Base-by-base conservation (phyloP, 495 filamentous ascomycete genomes). In the Penicillium canescens region DNA sequence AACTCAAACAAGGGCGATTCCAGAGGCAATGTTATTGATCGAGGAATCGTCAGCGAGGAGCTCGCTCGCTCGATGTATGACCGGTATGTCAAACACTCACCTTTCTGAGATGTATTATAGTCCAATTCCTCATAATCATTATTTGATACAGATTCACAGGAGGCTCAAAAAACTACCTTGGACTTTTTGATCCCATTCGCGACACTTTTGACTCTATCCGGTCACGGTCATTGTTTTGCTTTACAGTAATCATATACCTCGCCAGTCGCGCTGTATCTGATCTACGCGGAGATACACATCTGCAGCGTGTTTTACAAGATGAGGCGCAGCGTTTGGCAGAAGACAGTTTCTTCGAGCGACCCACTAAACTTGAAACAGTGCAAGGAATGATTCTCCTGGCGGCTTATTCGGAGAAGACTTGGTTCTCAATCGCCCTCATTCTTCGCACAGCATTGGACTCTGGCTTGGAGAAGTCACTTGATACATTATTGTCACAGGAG, bases 121-220 rank as follows among this genome's bases (percentile, higher is more conserved):
- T 11, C 9, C 3, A 38, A 10, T 24, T 1, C 24, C 24, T 26
- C 31, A 8, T 55, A 48, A 56, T 11, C 10, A 39, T 9, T 57
- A 7, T 28, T 34, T 5, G 9, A 31, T 37, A 3, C 34, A 75
- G 72, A 28, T 76, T 76, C 42, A 60, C 67, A n/a, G 61, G 56
- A 5, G 69, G 71, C 6, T 74, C 70, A 39, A 76, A 73, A 34
- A 74, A 76, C 49, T 76, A 66, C 35, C 50, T 76, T 2, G 60
- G 63, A 26, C 60, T 76, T 3, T 76, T 76, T 28, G 73, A 76
- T 38, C 73, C 73, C 8, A 74, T 76, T 33, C 67, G 73, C 26
- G 73, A 76, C 36, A 76, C 73, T 21, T 76, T 76, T 21, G 73
- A 76, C 46, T 76, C 73, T 4, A 67, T 76, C 39, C 65, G 73